Percentiles rank a stretch among this genome's conserved stretches.
phyloP scores from a whole-genome alignment of 1,284 basidiomycete genomes.

The Fistulinella cinereoalba region DNA sequence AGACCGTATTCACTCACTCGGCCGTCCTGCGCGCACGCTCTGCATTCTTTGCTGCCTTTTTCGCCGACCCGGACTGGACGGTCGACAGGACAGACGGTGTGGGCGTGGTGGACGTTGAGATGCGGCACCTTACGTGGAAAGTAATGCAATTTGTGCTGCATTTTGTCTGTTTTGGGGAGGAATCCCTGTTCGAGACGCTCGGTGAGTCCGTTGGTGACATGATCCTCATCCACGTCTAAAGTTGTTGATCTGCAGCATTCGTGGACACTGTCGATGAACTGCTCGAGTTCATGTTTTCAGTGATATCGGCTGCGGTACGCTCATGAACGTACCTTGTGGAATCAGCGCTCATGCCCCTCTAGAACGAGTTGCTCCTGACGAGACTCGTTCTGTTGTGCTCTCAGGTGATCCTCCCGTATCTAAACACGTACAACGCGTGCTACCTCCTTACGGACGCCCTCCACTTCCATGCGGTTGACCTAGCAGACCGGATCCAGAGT shows the following conservation, averaged over 20 bases:
- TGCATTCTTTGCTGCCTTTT: conserved; percentile 78
- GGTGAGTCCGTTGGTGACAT: conserved; percentile 59
- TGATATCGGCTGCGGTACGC: conserved; percentile 81
- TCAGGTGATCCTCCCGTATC: conserved; percentile 63
- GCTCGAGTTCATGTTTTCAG: conserved; percentile 85
- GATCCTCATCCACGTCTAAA: no score
- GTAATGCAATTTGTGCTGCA: conserved; percentile 76
- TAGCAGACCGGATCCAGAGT: conserved; percentile 73
- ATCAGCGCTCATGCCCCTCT: conserved; percentile 9
- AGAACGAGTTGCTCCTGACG: conserved; percentile 90
- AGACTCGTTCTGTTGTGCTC: conserved; percentile 85
- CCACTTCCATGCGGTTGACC: conserved; percentile 70
- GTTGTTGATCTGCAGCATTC: conserved; percentile 46
- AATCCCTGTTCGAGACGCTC: conserved; percentile 71
- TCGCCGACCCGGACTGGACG: conserved; percentile 85
- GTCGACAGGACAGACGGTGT: conserved; percentile 53
- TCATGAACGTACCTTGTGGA: background rate
- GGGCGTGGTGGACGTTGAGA: conserved; percentile 60
- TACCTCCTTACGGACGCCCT: conserved; percentile 82
- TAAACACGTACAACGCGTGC: conserved; percentile 77
- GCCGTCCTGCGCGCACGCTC: conserved; percentile 78
- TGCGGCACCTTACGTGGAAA: conserved; percentile 75
- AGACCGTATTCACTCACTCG: conserved; percentile 70
- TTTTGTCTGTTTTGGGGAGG: conserved; percentile 82
- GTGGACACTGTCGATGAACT: conserved; percentile 70